Percentiles rank a stretch among this genome's conserved stretches.
Conservation (phyloP, 805 yeast genomes). For the Nakazawaea holstii region DNA sequence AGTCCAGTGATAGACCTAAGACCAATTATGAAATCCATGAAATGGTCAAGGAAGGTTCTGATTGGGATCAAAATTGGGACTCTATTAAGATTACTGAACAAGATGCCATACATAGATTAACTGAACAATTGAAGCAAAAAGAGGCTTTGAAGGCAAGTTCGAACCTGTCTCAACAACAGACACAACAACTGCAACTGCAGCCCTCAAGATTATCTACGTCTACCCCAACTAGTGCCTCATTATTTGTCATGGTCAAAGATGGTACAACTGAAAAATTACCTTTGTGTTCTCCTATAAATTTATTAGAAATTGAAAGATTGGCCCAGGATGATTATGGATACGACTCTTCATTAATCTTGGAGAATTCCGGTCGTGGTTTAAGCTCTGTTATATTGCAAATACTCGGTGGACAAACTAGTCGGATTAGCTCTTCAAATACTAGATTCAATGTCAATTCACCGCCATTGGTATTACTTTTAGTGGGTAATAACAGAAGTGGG, state of each 20-base stretch:
- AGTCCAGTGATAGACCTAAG: conserved; percentile 17
- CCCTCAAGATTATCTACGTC: conserved; percentile 7
- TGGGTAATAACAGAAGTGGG: conserved; percentile 75
- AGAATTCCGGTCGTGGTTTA: conserved; percentile 65
- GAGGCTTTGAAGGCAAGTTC: neutral
- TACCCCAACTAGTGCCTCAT: conserved; percentile 6
- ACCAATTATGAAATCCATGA: conserved; percentile 64
- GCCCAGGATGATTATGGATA: conserved; percentile 49
- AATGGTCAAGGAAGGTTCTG: conserved; percentile 53
- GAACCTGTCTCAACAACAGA: conserved; percentile 4
- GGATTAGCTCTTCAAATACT: conserved; percentile 37
- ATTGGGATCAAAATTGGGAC: conserved; percentile 52
- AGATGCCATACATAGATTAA: conserved; percentile 9
- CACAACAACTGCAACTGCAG: conserved; percentile 2
- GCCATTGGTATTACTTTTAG: conserved; percentile 66
- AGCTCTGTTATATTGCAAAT: conserved; percentile 52
- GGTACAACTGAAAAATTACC: conserved; percentile 35
- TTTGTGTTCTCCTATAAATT: conserved; percentile 70
- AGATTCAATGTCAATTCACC: conserved; percentile 63
- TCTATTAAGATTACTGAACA: conserved; percentile 17
- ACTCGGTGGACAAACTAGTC: conserved; percentile 58
- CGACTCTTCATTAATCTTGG: conserved; percentile 41
- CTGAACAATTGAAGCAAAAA: conserved; percentile 5
- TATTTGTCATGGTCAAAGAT: conserved; percentile 3
- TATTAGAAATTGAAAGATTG: conserved; percentile 67